Evolutionary conservation across 371 early-diverging fungal species (phyloP).

Genomic region (Haplosporangium sp.): DNA sequence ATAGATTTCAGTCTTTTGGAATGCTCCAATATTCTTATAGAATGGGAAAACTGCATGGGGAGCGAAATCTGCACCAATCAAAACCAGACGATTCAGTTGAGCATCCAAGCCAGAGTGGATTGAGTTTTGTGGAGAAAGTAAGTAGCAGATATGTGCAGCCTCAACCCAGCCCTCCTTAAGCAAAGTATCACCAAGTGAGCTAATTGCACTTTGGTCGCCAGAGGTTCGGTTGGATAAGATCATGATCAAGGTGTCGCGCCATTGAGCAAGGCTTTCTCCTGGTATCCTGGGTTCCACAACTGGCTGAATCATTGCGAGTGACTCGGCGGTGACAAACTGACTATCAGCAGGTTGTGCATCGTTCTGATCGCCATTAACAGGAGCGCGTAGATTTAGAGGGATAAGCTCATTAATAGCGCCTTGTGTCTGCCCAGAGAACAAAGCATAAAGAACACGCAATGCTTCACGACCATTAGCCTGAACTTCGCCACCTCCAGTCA

Average conservation of each 20-base stretch:
- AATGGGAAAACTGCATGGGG: slow-evolving; percentile 41
- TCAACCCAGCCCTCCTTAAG: slow-evolving; percentile 66
- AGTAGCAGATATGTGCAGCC: slow-evolving; percentile 90
- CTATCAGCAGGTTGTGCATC: slow-evolving; percentile 16
- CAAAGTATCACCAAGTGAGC: slow-evolving; percentile 84
- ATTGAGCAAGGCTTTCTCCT: slow-evolving; percentile 62
- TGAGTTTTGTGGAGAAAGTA: slow-evolving; percentile 71
- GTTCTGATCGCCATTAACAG: slow-evolving; percentile 1
- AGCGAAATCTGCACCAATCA: slow-evolving; percentile 69
- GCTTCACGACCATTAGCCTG: slow-evolving; percentile 67
- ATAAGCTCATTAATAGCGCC: slow-evolving; percentile 55
- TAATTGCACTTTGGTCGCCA: slow-evolving; percentile 78
- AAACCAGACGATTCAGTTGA: slow-evolving; percentile 64
- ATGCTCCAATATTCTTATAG: slow-evolving; percentile 62
- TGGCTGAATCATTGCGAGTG: slow-evolving; percentile 28
- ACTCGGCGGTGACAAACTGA: slow-evolving; percentile 35
- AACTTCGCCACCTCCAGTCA: slow-evolving; percentile 14
- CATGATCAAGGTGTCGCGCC: slow-evolving; percentile 79
- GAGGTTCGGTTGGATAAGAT: slow-evolving; percentile 89
- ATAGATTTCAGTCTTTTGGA: slow-evolving; percentile 82
- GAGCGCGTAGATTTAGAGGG: slow-evolving; percentile 12
- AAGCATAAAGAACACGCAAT: slow-evolving; percentile 75
- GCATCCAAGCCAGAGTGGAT: slow-evolving; percentile 73
- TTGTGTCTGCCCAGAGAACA: slow-evolving; percentile 80
- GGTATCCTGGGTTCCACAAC: slow-evolving; percentile 31